These are phyloP conservation scores for Apophysomyces elegans DNA, from an alignment of 371 early-diverging fungal genomes.

Conservation along the genomic window DNA sequence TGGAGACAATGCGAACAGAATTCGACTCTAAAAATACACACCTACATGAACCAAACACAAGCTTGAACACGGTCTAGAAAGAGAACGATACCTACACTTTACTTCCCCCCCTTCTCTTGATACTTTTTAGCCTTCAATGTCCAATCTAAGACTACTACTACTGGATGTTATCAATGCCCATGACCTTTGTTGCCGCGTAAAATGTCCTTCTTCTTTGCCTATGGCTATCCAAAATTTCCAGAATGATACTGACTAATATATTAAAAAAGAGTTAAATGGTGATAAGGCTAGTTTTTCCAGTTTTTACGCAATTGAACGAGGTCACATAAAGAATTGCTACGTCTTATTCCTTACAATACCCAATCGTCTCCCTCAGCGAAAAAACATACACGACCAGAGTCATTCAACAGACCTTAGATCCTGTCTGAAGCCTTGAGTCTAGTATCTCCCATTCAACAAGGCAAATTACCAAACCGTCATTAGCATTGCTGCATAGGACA, in stretches of 20 bases:
- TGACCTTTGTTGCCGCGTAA: slow-evolving; percentile 38
- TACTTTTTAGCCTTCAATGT: slow-evolving; percentile 21
- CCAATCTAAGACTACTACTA: slow-evolving; percentile 28
- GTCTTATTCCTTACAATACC: not conserved
- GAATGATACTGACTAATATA: too few species aligned
- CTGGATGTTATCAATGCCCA: slow-evolving; percentile 32
- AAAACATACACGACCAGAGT: slow-evolving; percentile 73
- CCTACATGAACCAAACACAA: too few species aligned
- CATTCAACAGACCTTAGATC: slow-evolving; percentile 69
- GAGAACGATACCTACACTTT: too few species aligned
- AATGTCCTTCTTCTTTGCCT: not conserved
- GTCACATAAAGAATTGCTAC: slow-evolving; percentile 32
- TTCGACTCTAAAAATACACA: too few species aligned
- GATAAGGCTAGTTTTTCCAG: slow-evolving; percentile 65
- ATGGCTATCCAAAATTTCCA: too few species aligned
- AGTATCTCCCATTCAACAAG: slow-evolving; percentile 58
- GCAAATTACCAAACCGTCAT: slow-evolving; percentile 44
- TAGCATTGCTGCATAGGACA: slow-evolving; percentile 62
- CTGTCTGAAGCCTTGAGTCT: slow-evolving; percentile 75
- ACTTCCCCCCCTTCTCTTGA: not conserved
- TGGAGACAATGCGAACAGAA: not conserved
- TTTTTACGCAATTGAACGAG: slow-evolving; percentile 59
- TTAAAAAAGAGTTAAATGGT: slow-evolving; percentile 21
- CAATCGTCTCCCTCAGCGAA: slow-evolving; percentile 37
- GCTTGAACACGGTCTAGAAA: too few species aligned